Evolutionary conservation across 1,284 basidiomycete genomes (phyloP), one percentile per base, ranked within the genome.

Genomic region (Kalmanozyma brasiliensis): DNA sequence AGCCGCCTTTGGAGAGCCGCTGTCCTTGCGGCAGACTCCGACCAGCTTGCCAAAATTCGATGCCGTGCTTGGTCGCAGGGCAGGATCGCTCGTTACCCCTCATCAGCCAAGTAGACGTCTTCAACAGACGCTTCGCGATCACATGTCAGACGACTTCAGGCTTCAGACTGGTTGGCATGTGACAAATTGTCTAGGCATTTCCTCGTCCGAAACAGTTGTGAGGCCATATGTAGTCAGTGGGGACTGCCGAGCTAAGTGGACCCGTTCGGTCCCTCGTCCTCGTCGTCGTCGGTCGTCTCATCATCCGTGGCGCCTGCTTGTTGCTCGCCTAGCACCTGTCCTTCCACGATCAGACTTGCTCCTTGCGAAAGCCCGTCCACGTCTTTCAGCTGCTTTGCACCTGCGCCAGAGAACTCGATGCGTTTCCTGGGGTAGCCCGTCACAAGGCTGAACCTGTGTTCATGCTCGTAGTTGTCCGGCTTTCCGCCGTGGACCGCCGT

Each of bases 291-390:
- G 13, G 63, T 52, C 19, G 55, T 55, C 14, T 65, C 64, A 22
- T 55, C 58, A 22, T 60, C 58, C 17, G 62, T 53, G 17, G 55
- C 33, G 20, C 47, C 51, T 8, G n/a, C 11, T 10, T 6, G 26
- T 29, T 13, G 13, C 13, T 51, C 61, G 19, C 55, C 60, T 23
- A 58, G 46, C 13, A 59, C 46, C 0, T 42, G 41, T 9, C 69
- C 64, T 53, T 78, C 77, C n/a, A 78, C 73, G 20, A 78, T 70
- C 17, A 78, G 52, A 30, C 63, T 77, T 3, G 75, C 75, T 20
- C 71, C 66, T n/a, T 63, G 70, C 1, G 59, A 52, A 6, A 78
- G 51, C 0, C 57, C 70, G 3, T 71, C 62, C 0, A 78, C 45
- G 16, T 75, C 59, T n/a, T 56, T 11, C 11, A 78, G 33, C 30